These are phyloP conservation scores for Chlorella sp. DNA, from an alignment of 139 green algal genomes.

Conservation along the genomic window DNA sequence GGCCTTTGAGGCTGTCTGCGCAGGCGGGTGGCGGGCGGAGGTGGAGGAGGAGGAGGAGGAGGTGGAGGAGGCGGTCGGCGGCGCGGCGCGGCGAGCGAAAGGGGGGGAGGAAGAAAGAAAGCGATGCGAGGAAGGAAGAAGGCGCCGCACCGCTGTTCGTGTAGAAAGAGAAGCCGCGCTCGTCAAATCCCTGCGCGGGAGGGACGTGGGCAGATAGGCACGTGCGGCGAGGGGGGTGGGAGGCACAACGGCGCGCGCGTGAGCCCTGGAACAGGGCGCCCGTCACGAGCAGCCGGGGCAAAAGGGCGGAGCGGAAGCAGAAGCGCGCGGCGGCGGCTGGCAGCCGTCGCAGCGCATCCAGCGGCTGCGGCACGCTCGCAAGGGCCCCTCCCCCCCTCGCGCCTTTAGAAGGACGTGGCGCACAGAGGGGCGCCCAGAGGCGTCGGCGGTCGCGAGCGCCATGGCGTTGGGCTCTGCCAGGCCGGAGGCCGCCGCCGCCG, in stretches of 20 bases:
- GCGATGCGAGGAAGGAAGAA: background rate
- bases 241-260: too few relatives aligned
- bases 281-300: constrained; percentile 7
- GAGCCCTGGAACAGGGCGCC: too few relatives aligned
- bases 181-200: constrained; percentile 59
- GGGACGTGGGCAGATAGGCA: too few relatives aligned
- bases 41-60: background rate
- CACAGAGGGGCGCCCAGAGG: constrained; percentile 48
- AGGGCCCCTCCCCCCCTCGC: too few relatives aligned
- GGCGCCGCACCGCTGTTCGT: constrained; percentile 68
- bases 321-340: background rate
- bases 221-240: too few relatives aligned
- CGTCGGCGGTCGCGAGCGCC: constrained; percentile 59
- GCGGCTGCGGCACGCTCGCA: too few relatives aligned
- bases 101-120: background rate
- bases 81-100: too few relatives aligned
- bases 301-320: background rate
- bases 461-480: constrained; percentile 85
- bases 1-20: constrained; percentile 55
- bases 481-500: constrained; percentile 31
- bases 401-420: constrained; percentile 88
- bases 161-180: constrained; percentile 86
- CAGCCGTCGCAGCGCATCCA: too few relatives aligned
- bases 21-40: background rate
- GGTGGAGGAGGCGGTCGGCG: background rate